A percentile compares a stretch with the other conserved stretches of the same genome.
These are phyloP conservation scores for Pisolithus tinctorius DNA, from an alignment of 768 basidiomycete genomes.

Conservation along the genomic window DNA sequence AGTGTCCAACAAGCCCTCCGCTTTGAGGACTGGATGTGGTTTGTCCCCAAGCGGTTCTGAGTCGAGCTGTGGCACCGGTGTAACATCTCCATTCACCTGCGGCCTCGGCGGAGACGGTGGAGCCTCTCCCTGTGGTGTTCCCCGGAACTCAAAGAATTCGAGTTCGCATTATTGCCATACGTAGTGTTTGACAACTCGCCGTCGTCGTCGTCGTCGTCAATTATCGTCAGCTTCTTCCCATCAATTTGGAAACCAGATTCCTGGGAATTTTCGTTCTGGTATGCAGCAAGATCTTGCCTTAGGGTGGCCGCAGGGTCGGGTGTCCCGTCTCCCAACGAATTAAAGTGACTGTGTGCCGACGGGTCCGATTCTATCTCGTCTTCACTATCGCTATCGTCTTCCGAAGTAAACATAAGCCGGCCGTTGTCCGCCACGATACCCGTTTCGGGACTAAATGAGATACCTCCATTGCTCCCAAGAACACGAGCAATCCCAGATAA, in stretches of 20 bases:
- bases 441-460: slow-evolving; percentile 55
- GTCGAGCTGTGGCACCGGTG: slow-evolving; percentile 43
- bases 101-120: slow-evolving; percentile 38
- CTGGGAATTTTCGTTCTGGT: slow-evolving; percentile 37
- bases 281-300: slow-evolving; percentile 57
- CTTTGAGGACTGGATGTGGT: slow-evolving; percentile 45
- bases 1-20: slow-evolving; percentile 58
- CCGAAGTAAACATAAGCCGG: slow-evolving; percentile 55
- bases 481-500: slow-evolving; percentile 49
- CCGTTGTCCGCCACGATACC: slow-evolving; percentile 45
- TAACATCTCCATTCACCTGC: slow-evolving; percentile 40
- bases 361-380: slow-evolving; percentile 37
- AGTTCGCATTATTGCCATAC: slow-evolving; percentile 30
- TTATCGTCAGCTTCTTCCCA: slow-evolving; percentile 23
- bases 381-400: slow-evolving; percentile 55
- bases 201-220: slow-evolving; percentile 28
- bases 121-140: slow-evolving; percentile 33
- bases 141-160: slow-evolving; percentile 16
- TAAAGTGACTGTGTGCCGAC: slow-evolving; percentile 29
- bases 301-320: slow-evolving; percentile 50
- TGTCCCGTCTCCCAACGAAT: slow-evolving; percentile 39
- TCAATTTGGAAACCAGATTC: slow-evolving; percentile 23
- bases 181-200: slow-evolving; percentile 21
- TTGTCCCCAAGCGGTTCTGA: slow-evolving; percentile 48
- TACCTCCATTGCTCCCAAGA: slow-evolving; percentile 51